Evolutionary conservation across 805 yeast genomes (phyloP).

Genomic region (Blastobotrys attinorum): DNA sequence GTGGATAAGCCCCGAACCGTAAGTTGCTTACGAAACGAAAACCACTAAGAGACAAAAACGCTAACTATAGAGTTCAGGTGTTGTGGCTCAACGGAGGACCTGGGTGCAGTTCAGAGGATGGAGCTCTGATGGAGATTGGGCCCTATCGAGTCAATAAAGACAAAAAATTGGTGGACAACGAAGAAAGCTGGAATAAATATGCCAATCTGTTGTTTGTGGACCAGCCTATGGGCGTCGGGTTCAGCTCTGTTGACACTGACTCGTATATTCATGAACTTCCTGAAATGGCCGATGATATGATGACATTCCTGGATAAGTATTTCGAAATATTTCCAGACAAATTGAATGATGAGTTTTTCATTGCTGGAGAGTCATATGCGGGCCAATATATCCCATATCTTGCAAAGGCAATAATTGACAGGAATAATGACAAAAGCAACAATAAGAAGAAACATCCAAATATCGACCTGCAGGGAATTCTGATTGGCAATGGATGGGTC

Average conservation of each 20-base stretch:
- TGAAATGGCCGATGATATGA: conserved; percentile 54
- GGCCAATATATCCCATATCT: conserved; percentile 94
- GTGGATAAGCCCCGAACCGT: conserved; percentile 29
- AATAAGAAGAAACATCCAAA: background rate
- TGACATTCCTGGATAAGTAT: conserved; percentile 58
- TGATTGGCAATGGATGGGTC: conserved; percentile 93
- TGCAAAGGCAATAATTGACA: conserved; percentile 50
- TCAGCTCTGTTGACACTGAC: conserved; percentile 49
- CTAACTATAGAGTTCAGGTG: too few species aligned
- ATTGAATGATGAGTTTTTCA: conserved; percentile 48
- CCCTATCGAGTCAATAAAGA: conserved; percentile 60
- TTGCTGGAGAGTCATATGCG: conserved; percentile 96
- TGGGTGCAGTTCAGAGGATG: conserved; percentile 97
- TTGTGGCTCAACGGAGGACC: conserved; percentile 98
- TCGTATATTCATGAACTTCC: conserved; percentile 32
- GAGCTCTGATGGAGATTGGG: conserved; percentile 87
- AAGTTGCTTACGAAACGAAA: conserved; percentile 13
- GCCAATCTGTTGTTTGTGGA: conserved; percentile 82
- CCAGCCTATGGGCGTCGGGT: conserved; percentile 94
- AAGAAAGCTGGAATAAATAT: conserved; percentile 76
- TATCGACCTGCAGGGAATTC: conserved; percentile 50
- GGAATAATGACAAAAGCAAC: conserved; percentile 31
- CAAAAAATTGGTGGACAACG: conserved; percentile 42
- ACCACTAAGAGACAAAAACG: conserved; percentile 29
- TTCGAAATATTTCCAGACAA: conserved; percentile 70